Base-by-base conservation (phyloP, 2,329 filamentous ascomycete genomes). In the Fusarium sp. region DNA sequence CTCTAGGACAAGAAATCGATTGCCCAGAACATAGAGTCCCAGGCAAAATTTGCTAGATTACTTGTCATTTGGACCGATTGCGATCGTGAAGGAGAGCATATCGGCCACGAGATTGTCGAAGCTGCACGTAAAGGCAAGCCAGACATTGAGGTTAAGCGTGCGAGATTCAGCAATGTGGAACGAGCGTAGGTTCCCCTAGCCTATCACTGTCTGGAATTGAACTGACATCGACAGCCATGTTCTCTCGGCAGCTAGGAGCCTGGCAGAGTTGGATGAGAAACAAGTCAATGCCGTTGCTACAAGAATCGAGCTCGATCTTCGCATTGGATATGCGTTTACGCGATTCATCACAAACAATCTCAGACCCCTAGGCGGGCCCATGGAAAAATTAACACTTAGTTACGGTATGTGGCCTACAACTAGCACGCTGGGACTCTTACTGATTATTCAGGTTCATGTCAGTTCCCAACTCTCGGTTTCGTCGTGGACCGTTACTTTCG, bases 31-130 rank as follows among this genome's bases (percentile, higher is more conserved):
- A 96, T 99, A 78, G 90, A 92, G 75, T 85, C 88, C 2, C 92
- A 97, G 81, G 96, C 96, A 20, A 88, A 88, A 69, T 88, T 89
- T 79, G 88, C 91, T n/a, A 89, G 87, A 64, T 90, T 92, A 14
- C 87, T 99, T 35, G 96, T 97, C 82, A 98, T 99, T 77, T 99
- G 96, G 96, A 99, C 96, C 1, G 96, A 99, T 87, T 98, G 96
- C 83, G 96, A 99, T 86, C 91, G 95, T 64, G 96, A 99, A 86
- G 96, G 96, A 38, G 96, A 99, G 81, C 93, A 98, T 80, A 99
- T 99, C 75, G 96, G 96, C 8, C 89, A 93, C 42, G 96, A 99
- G 81, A 96, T 99, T 69, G 92, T 94, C 51, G 89, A 93, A 61
- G 92, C 96, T 67, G 96, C 96, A 6, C 85, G 87, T 55, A 91